Percentiles rank a stretch among this genome's conserved stretches.
Evolutionary conservation across 768 basidiomycete species (phyloP).

Genomic region (Pisolithus sp.): DNA sequence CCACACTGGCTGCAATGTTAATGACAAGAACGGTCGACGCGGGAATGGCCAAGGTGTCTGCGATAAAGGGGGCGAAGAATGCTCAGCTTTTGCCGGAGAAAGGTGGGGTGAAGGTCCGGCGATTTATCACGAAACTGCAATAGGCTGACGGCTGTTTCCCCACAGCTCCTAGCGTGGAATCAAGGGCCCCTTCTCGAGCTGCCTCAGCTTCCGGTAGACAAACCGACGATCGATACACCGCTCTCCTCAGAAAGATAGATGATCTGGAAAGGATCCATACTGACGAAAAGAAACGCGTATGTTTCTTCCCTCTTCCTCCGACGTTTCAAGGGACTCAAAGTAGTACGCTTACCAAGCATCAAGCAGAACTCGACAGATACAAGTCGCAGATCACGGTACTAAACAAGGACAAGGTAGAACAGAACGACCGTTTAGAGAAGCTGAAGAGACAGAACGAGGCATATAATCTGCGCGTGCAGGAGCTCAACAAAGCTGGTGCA

Average conservation of each 20-base stretch:
- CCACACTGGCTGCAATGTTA: no score
- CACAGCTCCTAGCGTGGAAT: slow-evolving; percentile 16
- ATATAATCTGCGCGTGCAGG: slow-evolving; percentile 55
- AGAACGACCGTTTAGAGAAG: slow-evolving; percentile 49
- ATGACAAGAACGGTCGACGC: background rate
- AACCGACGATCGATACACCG: slow-evolving; percentile 42
- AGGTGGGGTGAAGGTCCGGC: background rate
- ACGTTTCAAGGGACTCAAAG: background rate
- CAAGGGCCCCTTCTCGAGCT: slow-evolving; percentile 21
- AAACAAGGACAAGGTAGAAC: slow-evolving; percentile 44
- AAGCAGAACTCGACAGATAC: slow-evolving; percentile 50
- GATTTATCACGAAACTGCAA: background rate
- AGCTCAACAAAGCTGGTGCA: slow-evolving; percentile 44
- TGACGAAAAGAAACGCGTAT: slow-evolving; percentile 60
- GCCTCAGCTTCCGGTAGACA: slow-evolving; percentile 12
- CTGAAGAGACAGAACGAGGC: slow-evolving; percentile 55
- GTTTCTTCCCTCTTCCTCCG: slow-evolving; percentile 13
- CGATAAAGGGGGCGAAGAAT: background rate
- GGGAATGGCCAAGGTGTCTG: background rate
- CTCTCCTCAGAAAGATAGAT: slow-evolving; percentile 57
- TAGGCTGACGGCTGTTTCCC: slow-evolving; percentile 14
- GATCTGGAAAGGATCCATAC: slow-evolving; percentile 56
- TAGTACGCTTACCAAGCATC: slow-evolving; percentile 51
- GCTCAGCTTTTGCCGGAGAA: background rate
- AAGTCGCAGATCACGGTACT: slow-evolving; percentile 48